phyloP scores from a whole-genome alignment of 768 basidiomycete species.

The Tulasnella calospora region DNA sequence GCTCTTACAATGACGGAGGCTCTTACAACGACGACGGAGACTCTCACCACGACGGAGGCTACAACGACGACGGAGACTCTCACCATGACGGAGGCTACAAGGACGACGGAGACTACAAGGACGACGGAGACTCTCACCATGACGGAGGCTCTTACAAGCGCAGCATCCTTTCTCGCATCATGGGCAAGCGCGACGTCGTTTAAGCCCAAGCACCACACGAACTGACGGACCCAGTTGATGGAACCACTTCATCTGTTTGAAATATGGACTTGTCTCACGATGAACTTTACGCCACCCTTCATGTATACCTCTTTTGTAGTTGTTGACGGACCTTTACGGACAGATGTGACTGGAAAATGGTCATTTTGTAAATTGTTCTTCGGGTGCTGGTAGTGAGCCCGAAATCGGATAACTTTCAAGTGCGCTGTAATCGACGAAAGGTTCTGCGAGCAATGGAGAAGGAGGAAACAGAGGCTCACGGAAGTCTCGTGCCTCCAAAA shows the following conservation, averaged over 20 bases:
- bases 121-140: not conserved
- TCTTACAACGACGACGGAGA: not conserved
- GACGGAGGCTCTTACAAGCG: not conserved
- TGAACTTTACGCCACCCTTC: not conserved
- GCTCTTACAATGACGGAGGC: not conserved
- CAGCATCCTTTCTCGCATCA: not conserved
- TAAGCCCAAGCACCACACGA: not conserved
- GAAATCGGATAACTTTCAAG: too few relatives aligned
- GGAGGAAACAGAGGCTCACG: conserved; percentile 48
- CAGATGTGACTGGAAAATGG: not conserved
- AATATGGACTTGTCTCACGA: not conserved
- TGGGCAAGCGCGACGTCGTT: not conserved
- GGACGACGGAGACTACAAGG: not conserved
- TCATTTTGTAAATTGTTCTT: not conserved
- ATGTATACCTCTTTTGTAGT: not conserved
- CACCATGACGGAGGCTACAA: not conserved
- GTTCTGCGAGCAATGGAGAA: conserved; percentile 30
- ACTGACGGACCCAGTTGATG: too few relatives aligned
- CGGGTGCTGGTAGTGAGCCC: not conserved
- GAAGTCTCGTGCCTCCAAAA: conserved; percentile 82
- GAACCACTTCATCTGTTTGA: not conserved
- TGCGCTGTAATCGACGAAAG: too few relatives aligned
- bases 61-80: not conserved
- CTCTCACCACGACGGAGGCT: not conserved
- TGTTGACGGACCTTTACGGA: not conserved